Conservation (phyloP, 169 alveolate genomes). For the Plasmodium chabaudi region DNA sequence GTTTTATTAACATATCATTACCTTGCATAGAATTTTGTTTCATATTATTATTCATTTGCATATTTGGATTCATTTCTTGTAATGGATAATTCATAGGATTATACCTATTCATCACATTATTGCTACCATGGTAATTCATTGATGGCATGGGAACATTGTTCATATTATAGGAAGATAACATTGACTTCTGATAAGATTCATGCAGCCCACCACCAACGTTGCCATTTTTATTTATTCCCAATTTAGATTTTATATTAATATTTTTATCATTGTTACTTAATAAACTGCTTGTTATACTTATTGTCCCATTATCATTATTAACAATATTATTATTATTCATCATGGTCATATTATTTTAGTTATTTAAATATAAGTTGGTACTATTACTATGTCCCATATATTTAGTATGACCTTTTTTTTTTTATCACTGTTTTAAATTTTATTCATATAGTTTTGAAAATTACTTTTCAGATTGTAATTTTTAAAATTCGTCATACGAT, state of each 20-base stretch:
- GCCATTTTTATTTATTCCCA: slow-evolving; percentile 61
- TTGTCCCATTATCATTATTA: slow-evolving; percentile 10
- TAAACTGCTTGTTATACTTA: slow-evolving; percentile 61
- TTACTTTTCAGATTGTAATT: slow-evolving; percentile 22
- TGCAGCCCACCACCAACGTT: slow-evolving; percentile 23
- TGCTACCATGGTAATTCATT: background rate
- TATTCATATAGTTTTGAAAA: slow-evolving; percentile 16
- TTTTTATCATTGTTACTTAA: slow-evolving; percentile 45
- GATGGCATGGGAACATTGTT: slow-evolving; percentile 23
- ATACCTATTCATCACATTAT: slow-evolving; percentile 39
- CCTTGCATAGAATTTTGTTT: background rate
- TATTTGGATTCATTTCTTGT: slow-evolving; percentile 52
- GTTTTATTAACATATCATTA: slow-evolving; percentile 13
- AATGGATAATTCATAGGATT: slow-evolving; percentile 36
- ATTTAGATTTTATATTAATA: slow-evolving; percentile 29
- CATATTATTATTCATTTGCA: slow-evolving; percentile 18
- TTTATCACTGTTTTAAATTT: slow-evolving; percentile 16
- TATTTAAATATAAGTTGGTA: background rate
- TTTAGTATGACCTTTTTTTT: background rate
- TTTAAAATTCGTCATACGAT: slow-evolving; percentile 14
- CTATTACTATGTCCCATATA: background rate
- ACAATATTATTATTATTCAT: background rate
- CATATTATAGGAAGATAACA: slow-evolving; percentile 31
- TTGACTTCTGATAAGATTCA: slow-evolving; percentile 44
- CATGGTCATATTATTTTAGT: background rate